A percentile compares a stretch with the other conserved stretches of the same genome.
These are phyloP conservation scores for Elsinoe batatas DNA, from an alignment of 2,329 filamentous ascomycete genomes.

Conservation along the genomic window DNA sequence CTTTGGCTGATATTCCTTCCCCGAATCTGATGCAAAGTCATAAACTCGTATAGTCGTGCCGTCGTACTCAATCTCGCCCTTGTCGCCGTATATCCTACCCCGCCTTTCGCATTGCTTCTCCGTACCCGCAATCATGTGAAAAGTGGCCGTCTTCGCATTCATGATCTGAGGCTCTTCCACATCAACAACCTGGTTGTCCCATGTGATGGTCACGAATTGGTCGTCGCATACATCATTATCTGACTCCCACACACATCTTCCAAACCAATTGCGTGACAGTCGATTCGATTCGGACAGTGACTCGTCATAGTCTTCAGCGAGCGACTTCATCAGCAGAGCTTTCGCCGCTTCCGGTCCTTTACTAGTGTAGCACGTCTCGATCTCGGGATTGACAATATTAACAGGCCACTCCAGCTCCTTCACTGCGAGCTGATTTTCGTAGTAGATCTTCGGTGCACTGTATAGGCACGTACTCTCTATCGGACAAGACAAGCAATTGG, in stretches of 20 bases:
- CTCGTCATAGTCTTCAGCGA: conserved; percentile 46
- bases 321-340: conserved; percentile 37
- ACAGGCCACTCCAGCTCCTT: conserved; percentile 73
- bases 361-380: conserved; percentile 59
- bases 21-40: conserved; percentile 54
- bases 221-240: conserved; percentile 94
- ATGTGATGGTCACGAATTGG: conserved; percentile 77
- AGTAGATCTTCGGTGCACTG: conserved; percentile 74
- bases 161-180: conserved; percentile 26
- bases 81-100: conserved; percentile 74
- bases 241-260: conserved; percentile 86
- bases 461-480: conserved; percentile 69
- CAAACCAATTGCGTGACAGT: conserved; percentile 58
- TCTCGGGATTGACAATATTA: conserved; percentile 81
- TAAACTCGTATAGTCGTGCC: conserved; percentile 65
- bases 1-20: conserved; percentile 48
- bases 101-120: conserved; percentile 78
- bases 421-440: conserved; percentile 55
- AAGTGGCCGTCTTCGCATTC: conserved; percentile 71
- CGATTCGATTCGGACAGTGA: conserved; percentile 43
- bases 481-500: conserved; percentile 77
- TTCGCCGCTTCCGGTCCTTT: conserved; percentile 42
- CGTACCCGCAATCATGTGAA: conserved; percentile 92
- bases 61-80: conserved; percentile 81
- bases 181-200: conserved; percentile 51